Conservation (phyloP, 2,329 filamentous ascomycete species). For the Setomelanomma holmii region DNA sequence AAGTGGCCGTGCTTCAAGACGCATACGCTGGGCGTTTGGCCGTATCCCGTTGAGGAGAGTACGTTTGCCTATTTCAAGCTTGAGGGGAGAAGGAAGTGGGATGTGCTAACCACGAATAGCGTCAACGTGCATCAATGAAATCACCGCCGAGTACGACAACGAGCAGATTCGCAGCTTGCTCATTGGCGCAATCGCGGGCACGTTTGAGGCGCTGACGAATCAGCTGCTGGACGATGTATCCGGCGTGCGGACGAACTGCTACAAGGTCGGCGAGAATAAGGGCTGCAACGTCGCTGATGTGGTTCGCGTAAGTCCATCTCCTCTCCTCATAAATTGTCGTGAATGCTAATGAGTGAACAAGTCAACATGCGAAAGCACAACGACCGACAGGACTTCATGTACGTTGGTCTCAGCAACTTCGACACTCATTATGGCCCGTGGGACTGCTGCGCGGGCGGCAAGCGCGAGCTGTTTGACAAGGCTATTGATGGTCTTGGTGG, state of each 20-base stretch:
- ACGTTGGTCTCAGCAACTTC: background rate
- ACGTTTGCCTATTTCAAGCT: background rate
- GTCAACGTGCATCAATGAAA: background rate
- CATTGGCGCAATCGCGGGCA: background rate
- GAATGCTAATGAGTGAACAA: background rate
- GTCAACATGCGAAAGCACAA: background rate
- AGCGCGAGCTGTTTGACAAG: background rate
- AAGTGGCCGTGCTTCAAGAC: background rate
- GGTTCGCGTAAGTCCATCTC: background rate
- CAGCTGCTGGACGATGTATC: background rate
- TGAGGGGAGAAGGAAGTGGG: background rate
- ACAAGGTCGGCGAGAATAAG: background rate
- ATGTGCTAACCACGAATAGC: background rate
- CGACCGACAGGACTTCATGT: background rate
- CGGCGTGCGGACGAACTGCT: background rate
- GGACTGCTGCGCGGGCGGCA: background rate
- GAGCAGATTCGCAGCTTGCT: constrained; percentile 1
- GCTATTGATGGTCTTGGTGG: background rate
- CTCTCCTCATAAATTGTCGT: background rate
- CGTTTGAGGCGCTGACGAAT: background rate
- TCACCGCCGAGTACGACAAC: background rate
- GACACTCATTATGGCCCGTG: background rate
- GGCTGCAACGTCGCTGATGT: background rate
- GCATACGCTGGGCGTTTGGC: background rate
- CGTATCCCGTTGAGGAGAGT: background rate